Percentiles rank a stretch among this genome's conserved stretches.
phyloP scores from a whole-genome alignment of 495 filamentous ascomycete genomes.

The Penicillium waksmanii region DNA sequence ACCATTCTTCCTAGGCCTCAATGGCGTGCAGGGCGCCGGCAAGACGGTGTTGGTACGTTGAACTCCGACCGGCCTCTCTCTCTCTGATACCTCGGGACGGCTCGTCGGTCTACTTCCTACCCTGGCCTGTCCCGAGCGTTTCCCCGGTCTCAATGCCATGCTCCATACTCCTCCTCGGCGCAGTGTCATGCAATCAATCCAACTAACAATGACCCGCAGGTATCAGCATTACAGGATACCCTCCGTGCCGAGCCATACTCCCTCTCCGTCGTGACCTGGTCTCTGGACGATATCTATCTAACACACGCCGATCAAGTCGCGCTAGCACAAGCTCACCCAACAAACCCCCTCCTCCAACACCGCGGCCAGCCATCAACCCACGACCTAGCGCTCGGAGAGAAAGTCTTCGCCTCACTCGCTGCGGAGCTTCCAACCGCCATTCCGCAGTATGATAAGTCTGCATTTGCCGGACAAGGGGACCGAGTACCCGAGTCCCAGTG shows the following conservation, averaged over 20 bases:
- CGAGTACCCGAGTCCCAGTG: conserved; percentile 64
- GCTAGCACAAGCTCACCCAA: conserved; percentile 62
- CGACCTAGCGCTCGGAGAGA: conserved; percentile 67
- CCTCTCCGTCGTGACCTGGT: conserved; percentile 74
- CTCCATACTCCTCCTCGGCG: conserved; percentile 3
- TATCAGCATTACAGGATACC: conserved; percentile 66
- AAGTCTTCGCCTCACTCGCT: conserved; percentile 65
- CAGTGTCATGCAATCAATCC: background rate
- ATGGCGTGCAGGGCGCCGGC: conserved; percentile 80
- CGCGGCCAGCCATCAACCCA: conserved; percentile 88
- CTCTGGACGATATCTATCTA: conserved; percentile 92
- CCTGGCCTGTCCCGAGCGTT: conserved; percentile 1
- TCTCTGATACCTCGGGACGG: conserved; percentile 15
- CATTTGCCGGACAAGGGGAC: conserved; percentile 77
- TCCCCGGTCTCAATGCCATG: background rate
- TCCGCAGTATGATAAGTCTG: conserved; percentile 84
- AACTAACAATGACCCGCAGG: conserved; percentile 37
- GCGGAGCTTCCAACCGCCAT: conserved; percentile 58
- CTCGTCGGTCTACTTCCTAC: conserved; percentile 7
- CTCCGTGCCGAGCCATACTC: conserved; percentile 67
- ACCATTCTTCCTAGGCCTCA: conserved; percentile 64
- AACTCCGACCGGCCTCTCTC: conserved; percentile 12
- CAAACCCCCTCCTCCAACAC: conserved; percentile 78
- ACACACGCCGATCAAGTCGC: conserved; percentile 69
- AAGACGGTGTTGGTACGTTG: conserved; percentile 80